Conservation (phyloP, 2,329 filamentous ascomycete species). For the Colletotrichum eremochloae region DNA sequence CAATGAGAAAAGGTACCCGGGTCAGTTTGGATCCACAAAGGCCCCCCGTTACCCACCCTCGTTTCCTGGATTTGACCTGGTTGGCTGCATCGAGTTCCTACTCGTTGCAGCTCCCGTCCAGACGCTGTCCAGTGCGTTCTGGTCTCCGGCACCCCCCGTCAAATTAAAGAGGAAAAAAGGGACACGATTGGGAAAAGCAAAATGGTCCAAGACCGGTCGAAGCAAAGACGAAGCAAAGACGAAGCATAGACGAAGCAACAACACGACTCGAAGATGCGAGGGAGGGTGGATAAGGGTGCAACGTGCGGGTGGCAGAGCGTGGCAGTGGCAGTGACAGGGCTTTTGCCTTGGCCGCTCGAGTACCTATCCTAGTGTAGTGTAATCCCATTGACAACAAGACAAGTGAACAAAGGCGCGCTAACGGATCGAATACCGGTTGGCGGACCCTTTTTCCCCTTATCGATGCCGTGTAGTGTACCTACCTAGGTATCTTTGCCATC, state of each 20-base stretch:
- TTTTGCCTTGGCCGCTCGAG: no score
- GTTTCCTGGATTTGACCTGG: constrained; percentile 12
- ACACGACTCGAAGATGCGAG: neutral
- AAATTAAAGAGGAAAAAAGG: no score
- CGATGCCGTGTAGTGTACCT: neutral
- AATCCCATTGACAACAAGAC: neutral
- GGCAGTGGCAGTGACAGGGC: neutral
- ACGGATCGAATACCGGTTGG: constrained; percentile 1
- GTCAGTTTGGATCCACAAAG: constrained; percentile 15
- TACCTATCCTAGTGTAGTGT: no score
- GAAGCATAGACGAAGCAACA: neutral
- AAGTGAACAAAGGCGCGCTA: neutral
- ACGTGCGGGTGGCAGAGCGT: neutral
- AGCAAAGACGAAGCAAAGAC: constrained; percentile 1
- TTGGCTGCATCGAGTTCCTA: constrained; percentile 22
- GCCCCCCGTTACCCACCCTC: constrained; percentile 10
- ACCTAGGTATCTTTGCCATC: neutral
- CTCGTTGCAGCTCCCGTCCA: constrained; percentile 30
- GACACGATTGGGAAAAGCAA: neutral
- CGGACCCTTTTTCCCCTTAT: neutral
- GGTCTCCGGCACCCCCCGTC: constrained; percentile 10
- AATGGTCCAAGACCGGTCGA: neutral
- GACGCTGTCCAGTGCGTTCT: constrained; percentile 21
- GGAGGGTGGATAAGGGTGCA: neutral
- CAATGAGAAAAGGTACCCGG: constrained; percentile 21